phyloP scores from a whole-genome alignment of 495 filamentous ascomycete species.

The Sporormia fimetaria region DNA sequence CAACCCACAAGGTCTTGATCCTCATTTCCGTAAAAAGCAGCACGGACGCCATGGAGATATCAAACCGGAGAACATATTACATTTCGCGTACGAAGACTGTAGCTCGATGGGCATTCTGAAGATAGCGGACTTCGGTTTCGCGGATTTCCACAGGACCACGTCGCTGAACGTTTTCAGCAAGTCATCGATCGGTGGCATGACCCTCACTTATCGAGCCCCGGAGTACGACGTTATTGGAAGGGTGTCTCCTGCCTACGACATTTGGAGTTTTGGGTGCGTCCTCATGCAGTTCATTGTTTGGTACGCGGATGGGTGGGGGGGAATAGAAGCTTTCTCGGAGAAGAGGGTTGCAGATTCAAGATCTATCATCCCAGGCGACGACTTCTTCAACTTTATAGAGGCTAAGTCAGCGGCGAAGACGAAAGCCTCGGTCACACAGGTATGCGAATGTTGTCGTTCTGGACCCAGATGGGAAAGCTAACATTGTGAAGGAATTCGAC shows the following conservation, averaged over 20 bases:
- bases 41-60: slow-evolving; percentile 9
- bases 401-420: not conserved
- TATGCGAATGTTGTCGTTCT: no score
- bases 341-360: not conserved
- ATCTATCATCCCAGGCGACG: not conserved
- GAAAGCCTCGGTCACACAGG: not conserved
- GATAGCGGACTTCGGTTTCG: slow-evolving; percentile 11
- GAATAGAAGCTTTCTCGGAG: not conserved
- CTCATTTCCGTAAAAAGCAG: not conserved
- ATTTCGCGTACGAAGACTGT: not conserved
- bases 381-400: slow-evolving; percentile 9
- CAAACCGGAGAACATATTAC: slow-evolving; percentile 13
- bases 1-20: not conserved
- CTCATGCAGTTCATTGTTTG: slow-evolving; percentile 10
- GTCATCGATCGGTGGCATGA: not conserved
- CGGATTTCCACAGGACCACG: not conserved
- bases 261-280: slow-evolving; percentile 15
- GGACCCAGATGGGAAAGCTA: not conserved
- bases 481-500: not conserved
- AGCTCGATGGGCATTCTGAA: not conserved
- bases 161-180: not conserved
- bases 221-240: slow-evolving; percentile 1
- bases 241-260: slow-evolving; percentile 5
- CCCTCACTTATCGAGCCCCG: slow-evolving; percentile 8
- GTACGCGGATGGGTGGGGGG: slow-evolving; percentile 5